Evolutionary conservation across 805 yeast genomes (phyloP), one percentile per base, ranked within the genome.

Genomic region (Monosporozyma servazzii): DNA sequence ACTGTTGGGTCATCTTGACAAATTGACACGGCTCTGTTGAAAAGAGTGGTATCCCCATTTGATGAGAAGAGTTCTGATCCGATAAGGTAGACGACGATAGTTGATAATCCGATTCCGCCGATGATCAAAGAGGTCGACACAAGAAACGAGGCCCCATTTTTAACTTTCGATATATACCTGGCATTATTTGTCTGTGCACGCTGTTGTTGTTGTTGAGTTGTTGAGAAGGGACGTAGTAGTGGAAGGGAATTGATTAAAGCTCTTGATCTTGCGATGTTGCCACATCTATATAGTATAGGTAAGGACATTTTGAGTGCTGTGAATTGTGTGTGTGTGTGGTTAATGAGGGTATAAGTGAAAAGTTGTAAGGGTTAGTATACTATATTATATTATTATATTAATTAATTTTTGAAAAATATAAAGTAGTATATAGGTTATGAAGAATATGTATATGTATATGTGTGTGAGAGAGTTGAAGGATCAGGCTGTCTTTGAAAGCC

Each of bases 41-140:
- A 90, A 2, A 95, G 80, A 56, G 84, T 86, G 0, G 96, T 90
- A 63, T 90, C 96, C 23, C 96, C 95, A 1, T 95, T 84, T 9
- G 97, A 96, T 47, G 90, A 77, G 57, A 88, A 80, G 31, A 90
- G 70, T 64, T 90, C 96, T 10, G 84, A 75, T n/a, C 85, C 76
- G 21, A 89, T 78, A 55, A 88, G 75, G 66, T 87, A 90, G 8
- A 87, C 73, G 20, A 89, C 79, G 52, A 82, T 66, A 45, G 82
- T 76, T 0, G 91, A 80, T 8, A 86, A 71, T 15, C 86, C 88
- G 2, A 81, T 63, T 2, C 89, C 89, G 3, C 85, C 87, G 9
- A 84, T 58, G 0, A 86, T 88, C 30, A 86, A 62, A 2, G 78
- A 64, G 0, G 87, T 75, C 3, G 89, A 80, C 8, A 78, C 65